phyloP scores from a whole-genome alignment of 192 early-diverging fungal genomes.

The Backusella circina region DNA sequence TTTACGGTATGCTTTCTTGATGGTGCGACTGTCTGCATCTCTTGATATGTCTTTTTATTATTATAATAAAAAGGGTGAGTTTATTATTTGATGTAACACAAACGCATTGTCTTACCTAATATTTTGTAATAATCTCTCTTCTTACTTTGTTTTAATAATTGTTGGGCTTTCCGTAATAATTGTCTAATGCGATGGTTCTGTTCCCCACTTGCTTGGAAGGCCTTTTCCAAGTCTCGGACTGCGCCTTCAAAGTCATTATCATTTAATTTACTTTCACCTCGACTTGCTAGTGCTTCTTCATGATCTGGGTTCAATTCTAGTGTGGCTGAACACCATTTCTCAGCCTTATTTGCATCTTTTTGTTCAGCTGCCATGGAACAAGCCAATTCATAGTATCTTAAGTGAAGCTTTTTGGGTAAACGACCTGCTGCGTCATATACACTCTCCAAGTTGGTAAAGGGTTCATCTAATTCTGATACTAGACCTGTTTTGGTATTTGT shows the following conservation, averaged over 20 bases:
- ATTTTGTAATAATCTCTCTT: constrained; percentile 96
- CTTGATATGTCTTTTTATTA: constrained; percentile 55
- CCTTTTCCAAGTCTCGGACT: constrained; percentile 64
- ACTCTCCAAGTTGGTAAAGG: background rate
- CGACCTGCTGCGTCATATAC: constrained; percentile 24
- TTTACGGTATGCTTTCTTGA: constrained; percentile 91
- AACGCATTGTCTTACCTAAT: constrained; percentile 42
- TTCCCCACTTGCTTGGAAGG: constrained; percentile 57
- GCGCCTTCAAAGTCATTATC: constrained; percentile 79
- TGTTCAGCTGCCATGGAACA: constrained; percentile 60
- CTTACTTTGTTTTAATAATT: constrained; percentile 52
- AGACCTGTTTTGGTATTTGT: constrained; percentile 22
- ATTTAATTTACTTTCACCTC: constrained; percentile 67
- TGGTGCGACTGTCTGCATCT: constrained; percentile 69
- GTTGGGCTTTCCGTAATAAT: constrained; percentile 60
- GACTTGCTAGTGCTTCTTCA: constrained; percentile 65
- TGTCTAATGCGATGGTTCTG: constrained; percentile 54
- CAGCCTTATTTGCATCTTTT: constrained; percentile 44
- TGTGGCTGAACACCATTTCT: constrained; percentile 67
- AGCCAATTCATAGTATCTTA: constrained; percentile 46
- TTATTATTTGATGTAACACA: too few relatives aligned
- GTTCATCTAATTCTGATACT: constrained; percentile 34
- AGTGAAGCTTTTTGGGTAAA: constrained; percentile 34
- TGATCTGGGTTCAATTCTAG: constrained; percentile 71
- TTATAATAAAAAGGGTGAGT: background rate